Percentiles rank a stretch among this genome's conserved stretches.
phyloP scores from a whole-genome alignment of 2,329 filamentous ascomycete genomes.

The Talaromyces sp. region DNA sequence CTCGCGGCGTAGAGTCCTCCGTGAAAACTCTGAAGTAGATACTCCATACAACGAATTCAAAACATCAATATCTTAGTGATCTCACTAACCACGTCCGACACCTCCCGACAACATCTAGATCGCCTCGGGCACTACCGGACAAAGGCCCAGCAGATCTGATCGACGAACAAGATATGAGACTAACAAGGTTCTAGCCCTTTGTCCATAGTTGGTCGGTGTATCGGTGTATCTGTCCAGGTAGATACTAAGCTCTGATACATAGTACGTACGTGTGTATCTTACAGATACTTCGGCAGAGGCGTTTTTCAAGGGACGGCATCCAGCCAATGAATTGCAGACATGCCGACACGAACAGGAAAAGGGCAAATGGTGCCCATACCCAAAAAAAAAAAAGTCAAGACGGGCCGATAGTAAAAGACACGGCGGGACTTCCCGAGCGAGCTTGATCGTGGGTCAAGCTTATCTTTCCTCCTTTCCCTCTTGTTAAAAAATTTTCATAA shows the following conservation, averaged over 20 bases:
- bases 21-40: background rate
- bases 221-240: background rate
- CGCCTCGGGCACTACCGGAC: background rate
- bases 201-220: background rate
- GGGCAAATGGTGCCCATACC: background rate
- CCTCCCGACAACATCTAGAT: background rate
- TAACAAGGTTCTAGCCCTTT: conserved; percentile 4
- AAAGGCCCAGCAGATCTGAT: background rate
- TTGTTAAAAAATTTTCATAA: background rate
- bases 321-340: background rate
- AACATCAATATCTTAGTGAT: background rate
- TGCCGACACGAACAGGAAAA: conserved; percentile 3
- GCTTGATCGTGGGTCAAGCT: background rate
- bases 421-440: conserved; percentile 12
- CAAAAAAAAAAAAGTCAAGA: background rate
- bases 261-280: background rate
- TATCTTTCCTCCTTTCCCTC: background rate
- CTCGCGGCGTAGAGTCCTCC: conserved; percentile 6
- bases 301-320: background rate
- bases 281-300: background rate
- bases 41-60: background rate
- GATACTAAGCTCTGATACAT: background rate
- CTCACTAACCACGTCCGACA: background rate
- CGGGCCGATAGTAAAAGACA: conserved; percentile 12
- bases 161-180: background rate